Evolutionary conservation across 768 basidiomycete species (phyloP).

Genomic region (Peribolospora baueri): DNA sequence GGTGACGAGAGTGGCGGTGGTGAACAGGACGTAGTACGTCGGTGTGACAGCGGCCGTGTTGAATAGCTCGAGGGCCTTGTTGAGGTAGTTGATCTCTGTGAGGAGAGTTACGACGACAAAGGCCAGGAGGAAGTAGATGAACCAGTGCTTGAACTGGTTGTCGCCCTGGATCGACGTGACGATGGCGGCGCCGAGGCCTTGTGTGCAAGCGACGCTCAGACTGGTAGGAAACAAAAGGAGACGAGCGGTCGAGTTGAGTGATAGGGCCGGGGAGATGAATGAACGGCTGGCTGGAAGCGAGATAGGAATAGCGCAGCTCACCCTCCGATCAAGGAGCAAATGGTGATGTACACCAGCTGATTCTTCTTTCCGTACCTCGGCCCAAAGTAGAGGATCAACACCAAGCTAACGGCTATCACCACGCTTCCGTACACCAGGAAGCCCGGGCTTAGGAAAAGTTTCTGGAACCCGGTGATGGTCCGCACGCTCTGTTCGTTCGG

Average conservation of each 20-base stretch:
- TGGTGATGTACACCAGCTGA: slow-evolving; percentile 54
- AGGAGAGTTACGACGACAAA: slow-evolving; percentile 70
- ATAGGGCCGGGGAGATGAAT: too few relatives aligned
- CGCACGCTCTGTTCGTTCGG: slow-evolving; percentile 18
- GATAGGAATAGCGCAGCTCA: background rate
- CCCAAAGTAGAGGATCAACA: slow-evolving; percentile 59
- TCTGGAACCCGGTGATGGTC: slow-evolving; percentile 33
- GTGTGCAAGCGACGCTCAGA: slow-evolving; percentile 78
- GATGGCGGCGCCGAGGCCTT: slow-evolving; percentile 75
- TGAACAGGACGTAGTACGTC: slow-evolving; percentile 25
- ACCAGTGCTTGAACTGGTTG: slow-evolving; percentile 67
- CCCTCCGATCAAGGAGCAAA: slow-evolving; percentile 93
- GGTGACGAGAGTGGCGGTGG: slow-evolving; percentile 23
- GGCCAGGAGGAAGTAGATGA: slow-evolving; percentile 61
- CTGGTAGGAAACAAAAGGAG: too few relatives aligned
- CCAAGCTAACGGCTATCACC: slow-evolving; percentile 36
- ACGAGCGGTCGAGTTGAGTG: too few relatives aligned
- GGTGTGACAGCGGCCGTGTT: slow-evolving; percentile 31
- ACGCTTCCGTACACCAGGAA: slow-evolving; percentile 35
- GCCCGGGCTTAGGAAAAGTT: slow-evolving; percentile 55
- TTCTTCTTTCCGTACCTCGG: slow-evolving; percentile 72
- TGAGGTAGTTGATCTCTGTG: slow-evolving; percentile 82
- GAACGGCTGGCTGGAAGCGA: too few relatives aligned
- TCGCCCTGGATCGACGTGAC: slow-evolving; percentile 32
- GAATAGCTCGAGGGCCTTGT: slow-evolving; percentile 83